Evolutionary conservation across 345 rosid genomes (phyloP).

Genomic region (Eucalyptus pumila): DNA sequence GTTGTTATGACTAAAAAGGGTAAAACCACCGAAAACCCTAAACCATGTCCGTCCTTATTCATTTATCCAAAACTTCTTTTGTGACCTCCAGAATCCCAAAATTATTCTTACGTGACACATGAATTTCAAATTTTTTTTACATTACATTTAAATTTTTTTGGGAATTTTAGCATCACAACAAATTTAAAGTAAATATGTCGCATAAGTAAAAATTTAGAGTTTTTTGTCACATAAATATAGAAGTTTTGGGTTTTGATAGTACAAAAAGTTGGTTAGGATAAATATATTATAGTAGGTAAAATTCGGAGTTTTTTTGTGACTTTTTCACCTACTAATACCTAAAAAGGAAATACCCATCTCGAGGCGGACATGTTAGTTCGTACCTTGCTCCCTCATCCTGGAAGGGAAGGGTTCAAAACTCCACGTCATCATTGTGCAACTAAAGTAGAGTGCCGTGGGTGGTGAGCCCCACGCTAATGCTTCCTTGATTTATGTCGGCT

Average conservation of each 20-base stretch:
- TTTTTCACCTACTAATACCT: accelerated
- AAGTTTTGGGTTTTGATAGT: accelerated
- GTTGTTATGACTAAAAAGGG: too few relatives aligned
- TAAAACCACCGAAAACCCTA: too few relatives aligned
- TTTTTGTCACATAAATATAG: accelerated
- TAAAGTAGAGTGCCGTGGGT: too few relatives aligned
- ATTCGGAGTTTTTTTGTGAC: too few relatives aligned
- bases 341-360: not conserved
- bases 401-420: too few relatives aligned
- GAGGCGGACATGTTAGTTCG: accelerated
- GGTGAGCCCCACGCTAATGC: too few relatives aligned
- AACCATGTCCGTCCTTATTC: accelerated
- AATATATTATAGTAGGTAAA: accelerated
- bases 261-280: accelerated
- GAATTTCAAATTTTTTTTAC: too few relatives aligned
- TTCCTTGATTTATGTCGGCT: too few relatives aligned
- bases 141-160: accelerated
- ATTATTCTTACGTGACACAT: accelerated
- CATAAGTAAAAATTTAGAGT: accelerated
- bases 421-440: accelerated
- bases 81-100: too few relatives aligned
- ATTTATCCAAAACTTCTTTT: too few relatives aligned
- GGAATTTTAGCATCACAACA: too few relatives aligned
- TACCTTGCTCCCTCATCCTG: accelerated
- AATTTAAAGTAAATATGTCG: accelerated